These are phyloP conservation scores for Rutstroemia sp. DNA, from an alignment of 2,329 filamentous ascomycete genomes.

Conservation along the genomic window DNA sequence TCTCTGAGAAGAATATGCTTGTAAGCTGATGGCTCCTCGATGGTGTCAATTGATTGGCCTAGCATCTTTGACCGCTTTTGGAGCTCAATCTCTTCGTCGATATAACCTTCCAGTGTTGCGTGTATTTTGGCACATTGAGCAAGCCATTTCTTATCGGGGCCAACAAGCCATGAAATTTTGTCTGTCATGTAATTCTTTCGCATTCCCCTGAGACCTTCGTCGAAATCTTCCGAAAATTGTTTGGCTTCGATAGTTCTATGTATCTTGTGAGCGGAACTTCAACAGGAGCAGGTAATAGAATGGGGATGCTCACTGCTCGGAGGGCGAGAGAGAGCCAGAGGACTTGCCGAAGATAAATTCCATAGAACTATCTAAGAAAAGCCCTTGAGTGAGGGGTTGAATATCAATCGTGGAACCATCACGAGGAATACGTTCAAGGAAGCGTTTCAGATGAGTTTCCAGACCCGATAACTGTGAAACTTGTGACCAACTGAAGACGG, in stretches of 20 bases:
- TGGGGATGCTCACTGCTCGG: neutral
- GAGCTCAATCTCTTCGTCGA: slow-evolving; percentile 10
- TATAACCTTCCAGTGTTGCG: slow-evolving; percentile 10
- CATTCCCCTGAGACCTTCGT: slow-evolving; percentile 11
- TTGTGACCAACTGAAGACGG: slow-evolving; percentile 42
- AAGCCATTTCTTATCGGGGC: slow-evolving; percentile 5
- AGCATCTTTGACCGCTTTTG: neutral
- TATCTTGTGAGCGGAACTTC: neutral
- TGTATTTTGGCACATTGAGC: slow-evolving; percentile 9
- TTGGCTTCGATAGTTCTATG: neutral
- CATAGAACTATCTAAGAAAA: slow-evolving; percentile 50
- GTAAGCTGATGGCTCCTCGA: neutral
- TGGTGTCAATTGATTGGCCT: neutral
- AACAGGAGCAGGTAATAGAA: neutral
- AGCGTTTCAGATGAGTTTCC: slow-evolving; percentile 47
- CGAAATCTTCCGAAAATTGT: slow-evolving; percentile 7
- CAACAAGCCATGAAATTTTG: slow-evolving; percentile 6
- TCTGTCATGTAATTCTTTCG: slow-evolving; percentile 6
- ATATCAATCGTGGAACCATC: slow-evolving; percentile 49
- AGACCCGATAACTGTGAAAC: slow-evolving; percentile 46
- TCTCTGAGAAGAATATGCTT: slow-evolving; percentile 40
- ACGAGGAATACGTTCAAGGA: slow-evolving; percentile 48
- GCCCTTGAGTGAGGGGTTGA: slow-evolving; percentile 52
- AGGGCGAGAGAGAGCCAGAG: slow-evolving; percentile 26
- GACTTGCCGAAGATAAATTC: slow-evolving; percentile 15